Evolutionary conservation across 768 basidiomycete genomes (phyloP), one percentile per base, ranked within the genome.

Genomic region (Xanthoconium purpureum): DNA sequence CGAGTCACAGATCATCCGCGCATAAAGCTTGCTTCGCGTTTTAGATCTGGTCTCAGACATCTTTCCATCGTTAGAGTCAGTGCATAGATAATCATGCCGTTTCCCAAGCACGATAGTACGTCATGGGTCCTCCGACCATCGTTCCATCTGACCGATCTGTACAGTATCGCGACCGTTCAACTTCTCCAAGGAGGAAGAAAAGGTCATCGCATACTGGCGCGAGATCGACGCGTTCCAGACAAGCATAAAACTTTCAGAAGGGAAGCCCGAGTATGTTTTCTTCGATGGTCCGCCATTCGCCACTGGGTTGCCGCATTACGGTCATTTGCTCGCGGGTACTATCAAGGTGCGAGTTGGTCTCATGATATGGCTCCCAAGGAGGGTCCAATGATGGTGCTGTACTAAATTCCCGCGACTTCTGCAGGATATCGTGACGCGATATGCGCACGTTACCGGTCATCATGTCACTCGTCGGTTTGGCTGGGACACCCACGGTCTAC

Each of bases 171-270:
- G 84, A 17, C 76, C 77, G 17, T 96, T 96, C 73, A 85, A 85
- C 72, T 96, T 94, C 69, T 77, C 93, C 18, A 84, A 84, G 73
- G 93, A 94, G 73, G 93, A 95, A 71, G 87, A 89, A 69, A 93
- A 94, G 65, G 92, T 97, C 53, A 76, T 97, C 59, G 78, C 80
- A 50, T 98, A 84, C 75, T 98, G 96, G 96, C 80, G 83, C 63
- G 94, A 95, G 70, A 99, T 99, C 71, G 93, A 98, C 77, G 97
- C 97, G 58, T 99, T 99, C 75, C 84, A 88, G 68, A 98, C 95
- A 8, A 92, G 90, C 63, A 74, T 98, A 63, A 94, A 93, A 75
- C 85, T 95, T 45, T 93, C 92, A 0, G 88, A 96, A 68, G 94
- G 94, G 4, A 81, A 87, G 38, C 94, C 94, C 17, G 86, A 91